Evolutionary conservation across 495 filamentous ascomycete genomes (phyloP).

Genomic region (Cudoniella acicularis): DNA sequence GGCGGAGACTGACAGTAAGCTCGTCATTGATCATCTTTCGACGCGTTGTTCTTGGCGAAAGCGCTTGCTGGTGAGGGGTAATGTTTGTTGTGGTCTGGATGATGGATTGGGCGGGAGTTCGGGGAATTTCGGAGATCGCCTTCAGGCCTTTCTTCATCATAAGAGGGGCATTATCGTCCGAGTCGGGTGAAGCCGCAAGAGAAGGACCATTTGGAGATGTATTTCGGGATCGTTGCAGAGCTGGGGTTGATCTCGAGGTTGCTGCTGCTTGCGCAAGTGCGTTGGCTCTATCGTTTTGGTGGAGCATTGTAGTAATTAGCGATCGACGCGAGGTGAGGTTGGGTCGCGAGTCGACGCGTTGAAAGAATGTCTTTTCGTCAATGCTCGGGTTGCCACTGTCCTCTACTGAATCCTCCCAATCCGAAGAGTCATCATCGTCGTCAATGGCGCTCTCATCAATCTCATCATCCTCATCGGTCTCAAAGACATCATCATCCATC

Average conservation of each 20-base stretch:
- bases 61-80: conserved; percentile 59
- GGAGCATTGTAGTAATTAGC: conserved; percentile 84
- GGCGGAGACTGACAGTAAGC: conserved; percentile 75
- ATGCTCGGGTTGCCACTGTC: conserved; percentile 78
- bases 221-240: conserved; percentile 72
- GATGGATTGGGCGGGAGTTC: conserved; percentile 72
- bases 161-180: conserved; percentile 64
- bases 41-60: conserved; percentile 88
- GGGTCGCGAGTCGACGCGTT: conserved; percentile 83
- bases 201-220: conserved; percentile 72
- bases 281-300: conserved; percentile 63
- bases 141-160: conserved; percentile 60
- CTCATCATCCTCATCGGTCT: conserved; percentile 63
- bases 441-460: conserved; percentile 81
- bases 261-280: conserved; percentile 51
- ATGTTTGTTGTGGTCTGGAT: conserved; percentile 68
- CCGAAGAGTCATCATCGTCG: conserved; percentile 80
- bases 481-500: conserved; percentile 69
- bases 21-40: conserved; percentile 97
- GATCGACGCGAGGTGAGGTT: conserved; percentile 84
- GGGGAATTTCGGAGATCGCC: conserved; percentile 64
- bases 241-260: conserved; percentile 77
- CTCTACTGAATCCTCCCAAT: conserved; percentile 92
- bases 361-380: conserved; percentile 76
- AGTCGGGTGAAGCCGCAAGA: conserved; percentile 66